Conservation (phyloP, 1,284 basidiomycete species). For the Marasmius fiardii region DNA sequence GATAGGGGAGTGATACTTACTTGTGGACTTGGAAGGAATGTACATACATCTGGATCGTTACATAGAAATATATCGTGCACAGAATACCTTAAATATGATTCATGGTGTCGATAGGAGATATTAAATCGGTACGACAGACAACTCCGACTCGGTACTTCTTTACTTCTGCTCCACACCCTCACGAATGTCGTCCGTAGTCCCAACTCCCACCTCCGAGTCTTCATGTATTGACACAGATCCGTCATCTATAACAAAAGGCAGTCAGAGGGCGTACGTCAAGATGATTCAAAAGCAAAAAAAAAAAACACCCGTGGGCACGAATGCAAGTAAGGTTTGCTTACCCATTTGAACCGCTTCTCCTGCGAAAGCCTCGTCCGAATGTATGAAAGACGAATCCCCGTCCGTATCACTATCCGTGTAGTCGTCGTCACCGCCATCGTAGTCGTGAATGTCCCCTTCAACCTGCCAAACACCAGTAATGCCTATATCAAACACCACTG, state of each 20-base stretch:
- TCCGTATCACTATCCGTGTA: slow-evolving; percentile 24
- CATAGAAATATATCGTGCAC: too few relatives aligned
- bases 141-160: not conserved
- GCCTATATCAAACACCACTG: too few relatives aligned
- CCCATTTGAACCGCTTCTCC: slow-evolving; percentile 8
- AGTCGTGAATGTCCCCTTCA: not conserved
- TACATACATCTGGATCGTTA: too few relatives aligned
- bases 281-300: too few relatives aligned
- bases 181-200: not conserved
- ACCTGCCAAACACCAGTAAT: too few relatives aligned
- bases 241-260: not conserved
- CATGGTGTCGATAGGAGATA: too few relatives aligned
- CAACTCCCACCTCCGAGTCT: not conserved
- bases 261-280: too few relatives aligned
- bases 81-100: too few relatives aligned
- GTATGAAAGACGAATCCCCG: slow-evolving; percentile 21
- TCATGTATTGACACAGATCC: not conserved
- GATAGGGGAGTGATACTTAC: too few relatives aligned
- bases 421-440: slow-evolving; percentile 24
- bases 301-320: too few relatives aligned
- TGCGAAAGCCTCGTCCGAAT: slow-evolving; percentile 2
- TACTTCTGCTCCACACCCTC: not conserved
- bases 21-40: too few relatives aligned
- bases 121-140: not conserved
- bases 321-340: too few relatives aligned